Evolutionary conservation across 768 basidiomycete genomes (phyloP).

Genomic region (Kwoniella pini): DNA sequence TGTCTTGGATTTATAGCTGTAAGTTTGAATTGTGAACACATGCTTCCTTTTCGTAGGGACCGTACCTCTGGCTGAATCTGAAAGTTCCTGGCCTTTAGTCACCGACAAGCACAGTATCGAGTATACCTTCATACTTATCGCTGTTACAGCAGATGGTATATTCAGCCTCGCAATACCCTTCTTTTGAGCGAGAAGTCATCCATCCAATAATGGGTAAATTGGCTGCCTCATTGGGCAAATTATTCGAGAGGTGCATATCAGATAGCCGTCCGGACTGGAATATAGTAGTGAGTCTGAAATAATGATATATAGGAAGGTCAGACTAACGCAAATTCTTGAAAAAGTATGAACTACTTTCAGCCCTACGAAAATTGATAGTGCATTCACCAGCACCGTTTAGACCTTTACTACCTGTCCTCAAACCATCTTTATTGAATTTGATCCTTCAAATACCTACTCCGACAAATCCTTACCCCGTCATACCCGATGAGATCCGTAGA

Average conservation of each 20-base stretch:
- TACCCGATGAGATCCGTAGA: constrained; percentile 19
- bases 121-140: constrained; percentile 12
- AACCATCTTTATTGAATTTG: constrained; percentile 23
- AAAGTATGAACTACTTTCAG: constrained; percentile 27
- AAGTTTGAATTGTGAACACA: background rate
- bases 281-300: constrained; percentile 18
- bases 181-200: constrained; percentile 43
- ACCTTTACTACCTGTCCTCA: constrained; percentile 43
- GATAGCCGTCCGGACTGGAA: constrained; percentile 17
- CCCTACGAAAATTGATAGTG: constrained; percentile 31
- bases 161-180: constrained; percentile 29
- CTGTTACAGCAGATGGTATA: constrained; percentile 22
- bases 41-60: too few species aligned
- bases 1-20: constrained; percentile 20
- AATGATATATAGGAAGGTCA: background rate
- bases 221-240: constrained; percentile 24
- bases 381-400: constrained; percentile 50
- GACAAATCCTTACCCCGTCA: background rate
- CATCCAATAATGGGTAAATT: constrained; percentile 46
- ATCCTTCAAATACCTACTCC: constrained; percentile 25
- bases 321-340: background rate
- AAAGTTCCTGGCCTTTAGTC: too few species aligned
- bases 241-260: constrained; percentile 20
- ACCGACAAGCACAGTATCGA: background rate
- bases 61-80: too few species aligned